Percentiles rank a stretch among this genome's conserved stretches.
Conservation (phyloP, 306 rosid genomes). For the Nissolia schottii region DNA sequence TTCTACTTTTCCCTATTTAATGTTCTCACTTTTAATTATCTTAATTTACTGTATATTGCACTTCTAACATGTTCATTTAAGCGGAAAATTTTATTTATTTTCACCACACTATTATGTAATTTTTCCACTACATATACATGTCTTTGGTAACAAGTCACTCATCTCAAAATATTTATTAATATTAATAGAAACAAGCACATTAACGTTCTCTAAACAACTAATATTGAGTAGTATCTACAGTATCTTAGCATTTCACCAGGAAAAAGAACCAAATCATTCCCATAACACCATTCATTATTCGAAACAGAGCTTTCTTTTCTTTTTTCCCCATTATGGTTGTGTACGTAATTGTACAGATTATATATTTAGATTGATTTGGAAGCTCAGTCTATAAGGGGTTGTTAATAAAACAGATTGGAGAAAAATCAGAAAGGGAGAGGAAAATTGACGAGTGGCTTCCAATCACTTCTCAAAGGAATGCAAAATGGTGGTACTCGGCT, state of each 20-base stretch:
- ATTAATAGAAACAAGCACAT: too few relatives aligned
- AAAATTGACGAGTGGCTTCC: constrained; percentile 78
- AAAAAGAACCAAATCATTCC: not conserved
- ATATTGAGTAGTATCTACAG: not conserved
- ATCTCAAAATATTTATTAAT: not conserved
- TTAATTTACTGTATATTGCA: too few relatives aligned
- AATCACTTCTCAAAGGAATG: constrained; percentile 68
- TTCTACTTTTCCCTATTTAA: too few relatives aligned
- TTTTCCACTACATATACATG: too few relatives aligned
- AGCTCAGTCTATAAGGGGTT: not conserved
- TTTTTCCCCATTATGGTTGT: too few relatives aligned
- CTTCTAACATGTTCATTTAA: too few relatives aligned
- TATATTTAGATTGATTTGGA: not conserved
- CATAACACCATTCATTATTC: not conserved
- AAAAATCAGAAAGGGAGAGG: constrained; percentile 31
- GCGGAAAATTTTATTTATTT: too few relatives aligned
- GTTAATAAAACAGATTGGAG: constrained; percentile 26
- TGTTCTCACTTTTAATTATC: too few relatives aligned
- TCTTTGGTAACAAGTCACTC: too few relatives aligned
- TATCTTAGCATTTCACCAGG: not conserved
- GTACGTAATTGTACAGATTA: not conserved
- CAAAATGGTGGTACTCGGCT: constrained; percentile 90
- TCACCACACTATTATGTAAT: too few relatives aligned
- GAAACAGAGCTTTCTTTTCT: not conserved
- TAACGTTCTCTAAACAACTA: not conserved